A percentile compares a stretch with the other conserved stretches of the same genome.
These are phyloP conservation scores for Nicotiana benthamiana DNA, from an alignment of 257 asterid species.

Conservation along the genomic window DNA sequence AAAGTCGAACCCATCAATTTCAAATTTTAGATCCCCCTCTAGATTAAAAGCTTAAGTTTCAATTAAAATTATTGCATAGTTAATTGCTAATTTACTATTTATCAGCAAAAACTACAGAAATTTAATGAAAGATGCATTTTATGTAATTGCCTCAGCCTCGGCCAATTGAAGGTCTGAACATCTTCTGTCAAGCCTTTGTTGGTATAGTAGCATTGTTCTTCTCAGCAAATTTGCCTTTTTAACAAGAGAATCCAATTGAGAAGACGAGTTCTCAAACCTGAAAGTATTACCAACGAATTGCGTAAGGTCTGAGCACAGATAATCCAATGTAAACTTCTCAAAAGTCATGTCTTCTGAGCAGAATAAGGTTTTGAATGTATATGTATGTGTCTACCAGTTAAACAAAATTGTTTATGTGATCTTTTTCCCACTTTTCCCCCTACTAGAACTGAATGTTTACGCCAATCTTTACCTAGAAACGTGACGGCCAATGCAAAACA, in stretches of 20 bases:
- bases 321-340: not conserved
- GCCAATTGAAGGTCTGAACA: constrained; percentile 68
- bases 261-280: constrained; percentile 54
- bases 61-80: not conserved
- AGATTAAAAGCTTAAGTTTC: not conserved
- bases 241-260: constrained; percentile 44
- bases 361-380: not conserved
- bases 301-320: not conserved
- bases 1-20: not conserved
- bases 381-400: not conserved
- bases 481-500: not conserved
- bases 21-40: not conserved
- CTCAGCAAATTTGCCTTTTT: constrained; percentile 42
- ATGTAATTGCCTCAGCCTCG: constrained; percentile 68
- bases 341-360: not conserved
- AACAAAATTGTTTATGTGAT: not conserved
- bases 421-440: not conserved
- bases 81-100: not conserved
- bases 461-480: not conserved
- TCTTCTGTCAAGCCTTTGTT: constrained; percentile 49
- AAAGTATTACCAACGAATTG: constrained; percentile 5
- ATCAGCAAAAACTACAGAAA: not conserved
- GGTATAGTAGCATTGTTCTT: constrained; percentile 35
- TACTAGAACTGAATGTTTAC: not conserved
- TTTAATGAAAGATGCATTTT: not conserved